These are phyloP conservation scores for Buxus sempervirens DNA, from an alignment of 164 flowering plant species.

Conservation along the genomic window DNA sequence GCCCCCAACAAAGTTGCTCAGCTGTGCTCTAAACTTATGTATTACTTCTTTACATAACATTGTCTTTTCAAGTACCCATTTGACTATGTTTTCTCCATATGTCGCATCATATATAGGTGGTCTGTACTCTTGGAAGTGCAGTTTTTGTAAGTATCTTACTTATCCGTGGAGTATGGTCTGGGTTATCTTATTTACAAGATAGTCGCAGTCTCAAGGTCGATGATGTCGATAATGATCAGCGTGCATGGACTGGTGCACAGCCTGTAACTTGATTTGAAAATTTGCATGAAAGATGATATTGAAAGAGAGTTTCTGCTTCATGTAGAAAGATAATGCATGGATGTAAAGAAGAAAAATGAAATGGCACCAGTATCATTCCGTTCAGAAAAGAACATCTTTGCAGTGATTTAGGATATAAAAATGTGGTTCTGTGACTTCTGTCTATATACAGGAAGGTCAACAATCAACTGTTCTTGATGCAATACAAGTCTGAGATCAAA, in stretches of 20 bases:
- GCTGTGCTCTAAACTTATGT: neutral
- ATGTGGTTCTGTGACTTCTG: no score
- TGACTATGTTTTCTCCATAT: neutral
- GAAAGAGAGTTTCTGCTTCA: neutral
- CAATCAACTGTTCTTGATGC: neutral
- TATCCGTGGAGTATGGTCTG: conserved; percentile 71
- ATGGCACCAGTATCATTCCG: neutral
- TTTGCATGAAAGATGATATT: neutral
- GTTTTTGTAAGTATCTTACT: conserved; percentile 77
- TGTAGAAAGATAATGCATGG: neutral
- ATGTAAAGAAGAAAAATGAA: neutral
- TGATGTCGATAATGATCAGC: conserved; percentile 34
- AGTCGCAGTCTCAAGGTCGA: conserved; percentile 29
- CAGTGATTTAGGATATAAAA: neutral
- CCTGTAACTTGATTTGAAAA: conserved; percentile 42
- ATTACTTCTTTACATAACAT: neutral
- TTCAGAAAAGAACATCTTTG: neutral
- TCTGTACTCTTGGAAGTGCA: conserved; percentile 76
- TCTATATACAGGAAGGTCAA: neutral
- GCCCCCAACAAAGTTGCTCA: no score
- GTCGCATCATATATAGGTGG: conserved; percentile 42
- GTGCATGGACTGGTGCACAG: conserved; percentile 52
- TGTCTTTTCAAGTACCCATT: neutral
- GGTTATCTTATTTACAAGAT: conserved; percentile 59
- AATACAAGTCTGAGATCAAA: neutral